A percentile compares a stretch with the other conserved stretches of the same genome.
phyloP scores from a whole-genome alignment of 257 asterid genomes.

The Solanum chilense region DNA sequence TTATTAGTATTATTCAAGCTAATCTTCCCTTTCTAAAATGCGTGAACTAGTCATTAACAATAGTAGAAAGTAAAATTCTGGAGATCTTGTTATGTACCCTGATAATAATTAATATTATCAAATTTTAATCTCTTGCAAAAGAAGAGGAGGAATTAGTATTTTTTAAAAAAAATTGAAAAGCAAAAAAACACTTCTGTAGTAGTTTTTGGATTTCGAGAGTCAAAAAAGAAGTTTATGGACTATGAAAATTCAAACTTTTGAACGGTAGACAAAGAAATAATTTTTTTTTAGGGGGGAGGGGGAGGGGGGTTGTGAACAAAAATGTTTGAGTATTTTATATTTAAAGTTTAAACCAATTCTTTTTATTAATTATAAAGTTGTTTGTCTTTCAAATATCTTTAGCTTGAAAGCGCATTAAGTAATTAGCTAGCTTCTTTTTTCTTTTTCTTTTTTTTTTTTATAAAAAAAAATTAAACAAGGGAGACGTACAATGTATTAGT shows the following conservation, averaged over 20 bases:
- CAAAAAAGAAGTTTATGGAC: neutral
- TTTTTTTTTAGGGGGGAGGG: no score
- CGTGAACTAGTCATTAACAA: neutral
- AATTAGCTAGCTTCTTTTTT: neutral
- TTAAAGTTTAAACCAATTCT: neutral
- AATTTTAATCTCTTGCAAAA: neutral
- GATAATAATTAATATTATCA: neutral
- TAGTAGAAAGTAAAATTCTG: neutral
- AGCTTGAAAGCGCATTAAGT: neutral
- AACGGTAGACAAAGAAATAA: neutral
- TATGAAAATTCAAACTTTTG: no score
- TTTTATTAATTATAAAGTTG: neutral
- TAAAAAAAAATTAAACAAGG: neutral
- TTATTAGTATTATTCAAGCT: neutral
- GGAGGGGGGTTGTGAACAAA: neutral
- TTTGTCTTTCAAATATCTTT: neutral
- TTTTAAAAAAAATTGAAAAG: neutral
- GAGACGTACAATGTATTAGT: neutral
- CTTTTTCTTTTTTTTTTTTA: neutral
- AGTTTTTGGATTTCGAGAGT: no score
- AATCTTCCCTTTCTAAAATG: neutral
- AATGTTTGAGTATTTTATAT: neutral
- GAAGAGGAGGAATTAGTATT: neutral
- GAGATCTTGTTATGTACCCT: neutral
- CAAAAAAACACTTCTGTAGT: no score